These are phyloP conservation scores for Tricholoma bakamatsutake DNA, from an alignment of 768 basidiomycete species.

Conservation along the genomic window DNA sequence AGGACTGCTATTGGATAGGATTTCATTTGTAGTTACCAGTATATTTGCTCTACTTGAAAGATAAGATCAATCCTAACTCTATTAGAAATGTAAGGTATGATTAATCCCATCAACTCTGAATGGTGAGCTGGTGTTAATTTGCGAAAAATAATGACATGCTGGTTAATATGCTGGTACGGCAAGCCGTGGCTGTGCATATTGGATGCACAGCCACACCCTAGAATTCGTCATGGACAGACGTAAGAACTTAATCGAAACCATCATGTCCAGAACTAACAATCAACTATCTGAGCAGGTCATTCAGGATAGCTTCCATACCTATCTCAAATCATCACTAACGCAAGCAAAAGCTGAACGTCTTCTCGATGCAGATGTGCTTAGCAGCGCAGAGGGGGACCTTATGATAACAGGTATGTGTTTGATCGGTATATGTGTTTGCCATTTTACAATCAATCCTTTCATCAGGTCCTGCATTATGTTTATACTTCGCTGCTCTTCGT, in stretches of 20 bases:
- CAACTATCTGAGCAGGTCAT: slow-evolving; percentile 58
- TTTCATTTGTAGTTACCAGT: not conserved
- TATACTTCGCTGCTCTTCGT: slow-evolving; percentile 80
- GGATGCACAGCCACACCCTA: not conserved
- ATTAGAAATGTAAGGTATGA: not conserved
- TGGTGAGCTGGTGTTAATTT: too few relatives aligned
- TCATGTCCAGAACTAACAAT: not conserved
- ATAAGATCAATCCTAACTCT: not conserved
- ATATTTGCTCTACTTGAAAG: not conserved
- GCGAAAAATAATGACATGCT: too few relatives aligned
- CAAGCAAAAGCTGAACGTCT: slow-evolving; percentile 74
- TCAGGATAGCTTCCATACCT: slow-evolving; percentile 78
- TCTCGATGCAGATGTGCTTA: slow-evolving; percentile 66
- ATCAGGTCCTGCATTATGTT: slow-evolving; percentile 70
- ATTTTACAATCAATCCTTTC: not conserved
- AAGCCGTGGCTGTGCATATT: not conserved
- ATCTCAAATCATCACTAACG: slow-evolving; percentile 71
- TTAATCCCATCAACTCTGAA: not conserved
- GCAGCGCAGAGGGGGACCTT: slow-evolving; percentile 74
- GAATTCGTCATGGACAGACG: not conserved
- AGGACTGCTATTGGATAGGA: too few relatives aligned
- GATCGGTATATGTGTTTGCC: not conserved
- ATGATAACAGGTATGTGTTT: slow-evolving; percentile 75
- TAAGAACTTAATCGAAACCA: not conserved
- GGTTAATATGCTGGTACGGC: too few relatives aligned